Evolutionary conservation across 331 rosid genomes (phyloP).

Genomic region (Phaseolus coccineus): DNA sequence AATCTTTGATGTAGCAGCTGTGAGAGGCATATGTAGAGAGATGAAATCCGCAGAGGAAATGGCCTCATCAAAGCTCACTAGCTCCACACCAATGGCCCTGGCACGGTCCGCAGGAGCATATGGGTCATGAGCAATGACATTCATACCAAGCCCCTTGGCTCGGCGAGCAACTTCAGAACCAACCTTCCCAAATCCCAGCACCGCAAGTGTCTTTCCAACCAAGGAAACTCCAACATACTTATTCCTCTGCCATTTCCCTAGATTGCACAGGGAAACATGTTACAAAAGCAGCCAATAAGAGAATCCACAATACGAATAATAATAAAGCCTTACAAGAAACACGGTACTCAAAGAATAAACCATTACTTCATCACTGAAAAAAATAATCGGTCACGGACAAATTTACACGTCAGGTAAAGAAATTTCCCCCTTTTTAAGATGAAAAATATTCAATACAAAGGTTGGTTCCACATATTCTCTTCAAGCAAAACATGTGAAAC

Average conservation of each 20-base stretch:
- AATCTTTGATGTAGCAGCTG: conserved; percentile 73
- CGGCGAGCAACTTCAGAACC: conserved; percentile 94
- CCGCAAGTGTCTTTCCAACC: conserved; percentile 88
- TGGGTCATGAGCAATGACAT: conserved; percentile 87
- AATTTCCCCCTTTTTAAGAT: not conserved
- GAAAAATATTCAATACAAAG: not conserved
- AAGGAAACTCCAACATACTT: conserved; percentile 91
- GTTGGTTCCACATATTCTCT: not conserved
- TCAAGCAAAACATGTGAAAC: not conserved
- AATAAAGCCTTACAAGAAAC: not conserved
- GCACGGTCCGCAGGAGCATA: conserved; percentile 92
- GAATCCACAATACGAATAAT: not conserved
- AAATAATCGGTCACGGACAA: not conserved
- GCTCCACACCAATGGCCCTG: conserved; percentile 86
- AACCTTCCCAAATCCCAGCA: conserved; percentile 92
- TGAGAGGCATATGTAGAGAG: conserved; percentile 93
- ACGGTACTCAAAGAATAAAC: not conserved
- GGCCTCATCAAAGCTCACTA: conserved; percentile 84
- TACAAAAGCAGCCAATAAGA: not conserved
- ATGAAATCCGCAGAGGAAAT: conserved; percentile 78
- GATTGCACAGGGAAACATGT: conserved; percentile 13
- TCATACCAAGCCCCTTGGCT: conserved; percentile 95
- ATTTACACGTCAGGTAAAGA: not conserved
- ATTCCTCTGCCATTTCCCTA: conserved; percentile 85
- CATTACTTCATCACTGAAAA: not conserved